Conservation (phyloP, 2,329 filamentous ascomycete genomes). For the Neofusicoccum laricinum region DNA sequence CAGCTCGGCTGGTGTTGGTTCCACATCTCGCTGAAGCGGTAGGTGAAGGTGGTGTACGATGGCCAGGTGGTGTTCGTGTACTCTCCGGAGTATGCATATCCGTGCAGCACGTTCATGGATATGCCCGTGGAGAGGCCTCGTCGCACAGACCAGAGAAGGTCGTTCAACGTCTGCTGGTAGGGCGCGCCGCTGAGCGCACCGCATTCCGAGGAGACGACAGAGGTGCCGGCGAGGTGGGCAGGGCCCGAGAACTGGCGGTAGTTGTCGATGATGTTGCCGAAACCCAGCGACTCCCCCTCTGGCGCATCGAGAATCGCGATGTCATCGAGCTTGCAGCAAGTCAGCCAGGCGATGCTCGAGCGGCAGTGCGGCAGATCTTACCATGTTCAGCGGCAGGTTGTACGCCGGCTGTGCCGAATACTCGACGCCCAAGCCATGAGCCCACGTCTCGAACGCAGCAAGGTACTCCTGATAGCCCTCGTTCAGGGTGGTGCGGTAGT, state of each 20-base stretch:
- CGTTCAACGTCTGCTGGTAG: constrained; percentile 29
- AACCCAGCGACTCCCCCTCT: constrained; percentile 35
- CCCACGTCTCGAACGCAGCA: constrained; percentile 26
- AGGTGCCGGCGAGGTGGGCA: constrained; percentile 29
- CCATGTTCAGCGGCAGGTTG: constrained; percentile 35
- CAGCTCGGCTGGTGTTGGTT: constrained; percentile 42
- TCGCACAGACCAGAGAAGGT: constrained; percentile 38
- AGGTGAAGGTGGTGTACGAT: constrained; percentile 44
- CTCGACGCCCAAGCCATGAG: constrained; percentile 23
- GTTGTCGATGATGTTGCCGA: constrained; percentile 29
- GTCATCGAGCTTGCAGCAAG: constrained; percentile 20
- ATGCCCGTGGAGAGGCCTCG: constrained; percentile 40
- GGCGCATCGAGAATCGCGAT: constrained; percentile 31
- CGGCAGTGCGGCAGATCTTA: background rate
- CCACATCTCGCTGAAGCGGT: constrained; percentile 42
- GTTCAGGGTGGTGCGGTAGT: constrained; percentile 30
- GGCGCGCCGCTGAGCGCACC: constrained; percentile 27
- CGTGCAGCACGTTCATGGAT: constrained; percentile 47
- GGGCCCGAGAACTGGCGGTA: constrained; percentile 35
- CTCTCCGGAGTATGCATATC: constrained; percentile 38
- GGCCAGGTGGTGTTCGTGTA: constrained; percentile 52
- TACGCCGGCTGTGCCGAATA: constrained; percentile 33
- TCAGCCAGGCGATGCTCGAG: background rate
- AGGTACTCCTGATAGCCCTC: constrained; percentile 31
- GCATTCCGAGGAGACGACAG: constrained; percentile 33